A percentile compares a stretch with the other conserved stretches of the same genome.
Conservation (phyloP, 352 stramenopile species). For the Phytopythium sindhum region DNA sequence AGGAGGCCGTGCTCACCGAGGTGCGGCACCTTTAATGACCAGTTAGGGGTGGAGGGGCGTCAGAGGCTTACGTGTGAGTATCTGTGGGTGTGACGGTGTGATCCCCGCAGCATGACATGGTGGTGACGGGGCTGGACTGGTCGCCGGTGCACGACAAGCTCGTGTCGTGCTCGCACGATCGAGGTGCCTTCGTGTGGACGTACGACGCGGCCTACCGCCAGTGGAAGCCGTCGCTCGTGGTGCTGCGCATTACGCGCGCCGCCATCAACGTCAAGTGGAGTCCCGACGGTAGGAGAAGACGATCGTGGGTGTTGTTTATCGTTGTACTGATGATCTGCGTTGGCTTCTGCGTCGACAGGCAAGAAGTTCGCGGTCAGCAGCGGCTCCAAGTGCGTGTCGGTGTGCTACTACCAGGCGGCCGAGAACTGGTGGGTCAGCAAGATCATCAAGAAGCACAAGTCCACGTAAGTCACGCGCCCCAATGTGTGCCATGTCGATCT, state of each 20-base stretch:
- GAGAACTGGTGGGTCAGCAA: slow-evolving; percentile 96
- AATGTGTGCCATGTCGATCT: background rate
- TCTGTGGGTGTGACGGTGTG: background rate
- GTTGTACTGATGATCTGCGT: background rate
- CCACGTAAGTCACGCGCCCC: slow-evolving; percentile 69
- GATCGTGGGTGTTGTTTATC: background rate
- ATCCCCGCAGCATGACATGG: slow-evolving; percentile 86
- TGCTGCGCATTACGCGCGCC: slow-evolving; percentile 90
- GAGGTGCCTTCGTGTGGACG: slow-evolving; percentile 94
- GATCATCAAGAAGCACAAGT: slow-evolving; percentile 97
- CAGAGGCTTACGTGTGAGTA: background rate
- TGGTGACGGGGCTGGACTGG: slow-evolving; percentile 92
- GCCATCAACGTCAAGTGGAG: slow-evolving; percentile 94
- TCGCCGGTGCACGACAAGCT: slow-evolving; percentile 91
- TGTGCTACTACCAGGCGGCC: slow-evolving; percentile 90
- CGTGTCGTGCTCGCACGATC: slow-evolving; percentile 93
- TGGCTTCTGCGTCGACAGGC: slow-evolving; percentile 30
- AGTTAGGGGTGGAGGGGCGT: background rate
- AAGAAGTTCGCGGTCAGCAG: slow-evolving; percentile 93
- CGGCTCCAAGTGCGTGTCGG: slow-evolving; percentile 91
- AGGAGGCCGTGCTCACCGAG: slow-evolving; percentile 81
- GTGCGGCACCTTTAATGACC: slow-evolving; percentile 10
- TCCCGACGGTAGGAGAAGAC: slow-evolving; percentile 65
- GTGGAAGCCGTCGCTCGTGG: slow-evolving; percentile 91
- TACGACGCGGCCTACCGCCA: slow-evolving; percentile 80